Evolutionary conservation across 176 grass and related monocot genomes (phyloP), one percentile per base, ranked within the genome.

Genomic region (Musa schizocarpa): DNA sequence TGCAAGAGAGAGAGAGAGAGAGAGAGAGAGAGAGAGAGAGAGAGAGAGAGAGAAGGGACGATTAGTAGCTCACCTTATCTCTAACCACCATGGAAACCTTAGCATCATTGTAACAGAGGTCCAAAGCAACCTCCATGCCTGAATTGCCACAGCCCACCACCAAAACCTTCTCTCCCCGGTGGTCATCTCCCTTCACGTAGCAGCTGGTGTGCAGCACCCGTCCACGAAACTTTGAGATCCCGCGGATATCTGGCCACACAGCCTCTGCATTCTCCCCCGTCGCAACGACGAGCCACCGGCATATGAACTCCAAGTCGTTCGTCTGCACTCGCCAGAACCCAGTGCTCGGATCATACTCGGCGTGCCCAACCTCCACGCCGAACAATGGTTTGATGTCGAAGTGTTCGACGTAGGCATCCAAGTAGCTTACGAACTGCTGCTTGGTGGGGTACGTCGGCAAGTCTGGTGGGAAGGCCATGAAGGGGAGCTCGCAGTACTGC

Each of bases 41-140:
- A 34, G 29, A 34, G 29, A 34, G 29, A 34, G 29, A 34, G 29
- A 34, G 29, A 34, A 1, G 1, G 26, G 26, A 27, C 1, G 34
- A 43, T 6, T 43, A 43, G 34, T 43, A 43, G 58, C 52, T 77
- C 67, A 90, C 93, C 87, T 96, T 96, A 77, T 90, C 89, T 83
- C 89, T 92, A 51, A 96, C 87, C 26, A 90, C 93, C 87, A 92
- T 90, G 74, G 79, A 96, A 26, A 83, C 74, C 59, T 73, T 72
- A 63, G 83, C 93, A 9, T 83, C 90, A 85, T 90, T 96, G 68
- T 90, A 81, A 66, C 85, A 96, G 24, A 96, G 86, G 78, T 96
- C 93, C 59, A 96, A 85, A 87, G 87, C 86, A 34, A 97, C 87
- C 86, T 97, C 93, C 93, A 97, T 97, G 74, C 93, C 90, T 17